These are phyloP conservation scores for Salix caprea DNA, from an alignment of 345 rosid genomes.

Conservation along the genomic window DNA sequence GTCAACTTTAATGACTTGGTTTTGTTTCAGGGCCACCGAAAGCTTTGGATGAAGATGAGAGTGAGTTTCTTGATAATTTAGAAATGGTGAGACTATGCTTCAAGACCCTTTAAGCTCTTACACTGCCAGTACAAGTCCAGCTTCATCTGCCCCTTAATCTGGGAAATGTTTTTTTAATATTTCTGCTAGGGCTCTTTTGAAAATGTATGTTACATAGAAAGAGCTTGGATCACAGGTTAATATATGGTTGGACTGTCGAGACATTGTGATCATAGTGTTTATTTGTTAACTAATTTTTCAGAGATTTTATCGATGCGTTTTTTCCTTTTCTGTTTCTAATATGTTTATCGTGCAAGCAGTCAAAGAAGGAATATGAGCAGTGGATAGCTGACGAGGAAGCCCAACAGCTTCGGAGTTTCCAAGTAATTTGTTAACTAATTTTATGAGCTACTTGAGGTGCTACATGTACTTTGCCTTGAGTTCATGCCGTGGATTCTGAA, in stretches of 20 bases:
- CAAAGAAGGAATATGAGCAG: constrained; percentile 67
- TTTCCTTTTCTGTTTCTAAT: neutral
- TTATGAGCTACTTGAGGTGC: no score
- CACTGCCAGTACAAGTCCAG: neutral
- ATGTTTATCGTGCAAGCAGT: constrained; percentile 31
- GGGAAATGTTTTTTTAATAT: no score
- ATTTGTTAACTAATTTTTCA: neutral
- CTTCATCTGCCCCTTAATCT: neutral
- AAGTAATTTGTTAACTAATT: constrained; percentile 35
- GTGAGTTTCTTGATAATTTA: constrained; percentile 82
- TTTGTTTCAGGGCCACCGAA: constrained; percentile 79
- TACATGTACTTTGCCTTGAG: neutral
- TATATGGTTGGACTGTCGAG: neutral
- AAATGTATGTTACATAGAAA: no score
- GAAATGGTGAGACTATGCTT: constrained; percentile 57
- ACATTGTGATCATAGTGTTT: no score
- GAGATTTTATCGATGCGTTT: neutral
- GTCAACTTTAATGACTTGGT: neutral
- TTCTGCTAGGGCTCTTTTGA: no score
- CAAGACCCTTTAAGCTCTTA: neutral
- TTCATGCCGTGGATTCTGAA: neutral
- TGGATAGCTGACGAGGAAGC: constrained; percentile 74
- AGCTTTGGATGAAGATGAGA: constrained; percentile 94
- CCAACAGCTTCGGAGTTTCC: constrained; percentile 71
- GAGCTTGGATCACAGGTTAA: no score